phyloP scores from a whole-genome alignment of 2,329 filamentous ascomycete species.

The Blastomyces gilchristii region DNA sequence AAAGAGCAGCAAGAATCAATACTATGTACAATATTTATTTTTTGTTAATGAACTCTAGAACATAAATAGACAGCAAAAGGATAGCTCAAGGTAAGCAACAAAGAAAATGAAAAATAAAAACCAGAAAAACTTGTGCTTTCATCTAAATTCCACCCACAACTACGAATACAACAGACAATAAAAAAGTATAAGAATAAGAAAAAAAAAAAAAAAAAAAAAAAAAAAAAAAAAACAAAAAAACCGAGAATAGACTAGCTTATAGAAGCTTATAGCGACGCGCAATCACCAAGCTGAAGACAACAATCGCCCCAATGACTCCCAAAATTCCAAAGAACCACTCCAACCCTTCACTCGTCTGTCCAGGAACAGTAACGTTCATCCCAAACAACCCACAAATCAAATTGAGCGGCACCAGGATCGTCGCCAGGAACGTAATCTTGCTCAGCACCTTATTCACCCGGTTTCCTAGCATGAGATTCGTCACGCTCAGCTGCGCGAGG shows the following conservation, averaged over 20 bases:
- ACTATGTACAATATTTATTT: neutral
- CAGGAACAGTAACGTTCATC: slow-evolving; percentile 43
- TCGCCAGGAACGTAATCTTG: slow-evolving; percentile 90
- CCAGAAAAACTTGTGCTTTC: neutral
- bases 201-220: too few relatives aligned
- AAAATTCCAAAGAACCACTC: slow-evolving; percentile 43
- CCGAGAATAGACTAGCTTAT: slow-evolving; percentile 16
- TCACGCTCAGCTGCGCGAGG: slow-evolving; percentile 84
- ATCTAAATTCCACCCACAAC: neutral
- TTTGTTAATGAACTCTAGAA: neutral
- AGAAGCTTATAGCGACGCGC: slow-evolving; percentile 36
- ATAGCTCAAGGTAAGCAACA: neutral
- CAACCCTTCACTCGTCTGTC: slow-evolving; percentile 25
- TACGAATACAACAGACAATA: neutral
- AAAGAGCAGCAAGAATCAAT: neutral
- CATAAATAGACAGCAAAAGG: neutral
- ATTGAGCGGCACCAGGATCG: slow-evolving; percentile 92
- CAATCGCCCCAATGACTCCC: slow-evolving; percentile 36
- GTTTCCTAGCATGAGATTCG: slow-evolving; percentile 80
- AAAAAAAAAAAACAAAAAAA: too few relatives aligned
- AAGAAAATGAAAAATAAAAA: neutral
- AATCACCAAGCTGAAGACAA: slow-evolving; percentile 29
- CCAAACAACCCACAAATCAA: slow-evolving; percentile 59
- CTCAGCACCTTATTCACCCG: slow-evolving; percentile 79
- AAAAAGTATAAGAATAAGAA: neutral